Evolutionary conservation across 163 green algal genomes (phyloP).

Genomic region (Scenedesmus sp.): DNA sequence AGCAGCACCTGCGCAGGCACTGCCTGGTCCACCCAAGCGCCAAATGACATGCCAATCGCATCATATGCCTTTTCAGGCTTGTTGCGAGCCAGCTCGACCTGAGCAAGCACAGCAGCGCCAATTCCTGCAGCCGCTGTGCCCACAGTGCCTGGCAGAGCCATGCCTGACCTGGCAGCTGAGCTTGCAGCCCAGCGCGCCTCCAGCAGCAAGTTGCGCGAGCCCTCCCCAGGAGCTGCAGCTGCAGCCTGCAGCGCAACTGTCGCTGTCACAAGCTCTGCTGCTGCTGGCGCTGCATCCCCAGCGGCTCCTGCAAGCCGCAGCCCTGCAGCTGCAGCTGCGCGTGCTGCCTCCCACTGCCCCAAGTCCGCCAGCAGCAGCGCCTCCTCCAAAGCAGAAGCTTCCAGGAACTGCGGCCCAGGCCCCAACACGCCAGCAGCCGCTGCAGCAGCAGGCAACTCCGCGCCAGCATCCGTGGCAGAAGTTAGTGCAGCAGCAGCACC

Average conservation of each 20-base stretch:
- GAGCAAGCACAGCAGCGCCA: conserved; percentile 44
- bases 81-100: conserved; percentile 36
- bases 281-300: conserved; percentile 26
- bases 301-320: conserved; percentile 24
- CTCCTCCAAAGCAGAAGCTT: conserved; percentile 38
- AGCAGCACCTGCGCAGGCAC: conserved; percentile 46
- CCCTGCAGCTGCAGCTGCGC: conserved; percentile 27
- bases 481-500: neutral
- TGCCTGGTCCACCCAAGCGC: conserved; percentile 32
- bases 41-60: conserved; percentile 39
- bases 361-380: conserved; percentile 53
- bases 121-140: conserved; percentile 39
- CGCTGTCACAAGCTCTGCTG: conserved; percentile 40
- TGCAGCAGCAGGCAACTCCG: neutral
- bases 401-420: neutral
- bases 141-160: conserved; percentile 39
- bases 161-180: conserved; percentile 23
- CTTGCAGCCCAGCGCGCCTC: conserved; percentile 35
- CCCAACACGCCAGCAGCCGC: neutral
- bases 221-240: conserved; percentile 1
- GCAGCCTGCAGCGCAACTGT: conserved; percentile 22
- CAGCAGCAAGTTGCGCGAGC: conserved; percentile 9
- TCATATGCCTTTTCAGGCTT: conserved; percentile 29
- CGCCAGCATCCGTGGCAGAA: neutral
- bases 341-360: conserved; percentile 35